phyloP scores from a whole-genome alignment of 306 rosid species.

The Neltuma alba region DNA sequence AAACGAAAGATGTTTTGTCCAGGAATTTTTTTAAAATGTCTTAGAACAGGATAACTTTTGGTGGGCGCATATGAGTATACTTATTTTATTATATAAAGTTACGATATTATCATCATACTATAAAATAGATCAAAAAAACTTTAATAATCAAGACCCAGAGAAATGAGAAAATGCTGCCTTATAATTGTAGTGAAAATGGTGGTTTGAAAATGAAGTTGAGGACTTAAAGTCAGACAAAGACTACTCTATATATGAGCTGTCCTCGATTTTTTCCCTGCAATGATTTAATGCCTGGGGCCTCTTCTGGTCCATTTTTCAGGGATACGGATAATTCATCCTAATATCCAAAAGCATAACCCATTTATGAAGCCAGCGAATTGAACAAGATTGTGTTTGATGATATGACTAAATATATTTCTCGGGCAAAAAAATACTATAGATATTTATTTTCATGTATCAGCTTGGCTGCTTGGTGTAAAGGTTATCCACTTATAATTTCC shows the following conservation, averaged over 20 bases:
- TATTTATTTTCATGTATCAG: too few relatives aligned
- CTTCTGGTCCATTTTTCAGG: background rate
- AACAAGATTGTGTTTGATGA: too few relatives aligned
- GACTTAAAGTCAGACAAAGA: background rate
- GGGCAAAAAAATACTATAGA: too few relatives aligned
- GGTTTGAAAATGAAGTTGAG: background rate
- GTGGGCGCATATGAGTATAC: too few relatives aligned
- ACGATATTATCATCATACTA: background rate
- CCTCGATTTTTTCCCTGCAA: background rate
- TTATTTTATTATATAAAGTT: background rate
- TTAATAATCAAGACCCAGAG: background rate
- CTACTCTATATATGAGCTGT: background rate
- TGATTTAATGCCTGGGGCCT: background rate
- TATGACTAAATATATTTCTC: too few relatives aligned
- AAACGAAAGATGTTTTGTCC: too few relatives aligned
- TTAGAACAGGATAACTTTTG: too few relatives aligned
- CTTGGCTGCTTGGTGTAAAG: too few relatives aligned
- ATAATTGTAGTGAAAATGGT: background rate
- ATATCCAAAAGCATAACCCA: background rate
- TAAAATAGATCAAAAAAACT: background rate
- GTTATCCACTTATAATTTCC: too few relatives aligned
- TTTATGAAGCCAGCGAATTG: background rate
- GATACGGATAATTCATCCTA: background rate
- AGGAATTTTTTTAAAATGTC: too few relatives aligned
- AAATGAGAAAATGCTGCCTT: background rate